These are phyloP conservation scores for Myxozyma neotropica DNA, from an alignment of 805 yeast species.

Conservation along the genomic window DNA sequence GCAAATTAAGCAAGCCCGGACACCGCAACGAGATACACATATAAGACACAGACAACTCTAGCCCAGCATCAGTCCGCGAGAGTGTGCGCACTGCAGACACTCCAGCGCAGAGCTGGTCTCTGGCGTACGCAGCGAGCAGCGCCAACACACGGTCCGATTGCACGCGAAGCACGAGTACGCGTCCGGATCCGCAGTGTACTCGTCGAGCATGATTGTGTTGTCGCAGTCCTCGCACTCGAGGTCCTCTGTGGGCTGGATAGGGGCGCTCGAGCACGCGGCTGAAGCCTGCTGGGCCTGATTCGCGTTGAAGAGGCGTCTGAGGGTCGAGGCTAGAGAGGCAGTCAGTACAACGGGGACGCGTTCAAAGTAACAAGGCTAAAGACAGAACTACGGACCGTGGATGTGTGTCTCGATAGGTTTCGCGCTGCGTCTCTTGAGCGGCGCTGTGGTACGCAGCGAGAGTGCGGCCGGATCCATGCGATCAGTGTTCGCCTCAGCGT, in stretches of 20 bases:
- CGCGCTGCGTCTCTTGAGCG: conserved; percentile 22
- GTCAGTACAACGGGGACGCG: not conserved
- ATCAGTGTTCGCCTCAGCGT: not conserved
- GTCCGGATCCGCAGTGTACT: conserved; percentile 28
- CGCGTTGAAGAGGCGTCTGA: conserved; percentile 7
- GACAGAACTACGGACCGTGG: conserved; percentile 10
- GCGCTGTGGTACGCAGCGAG: conserved; percentile 1
- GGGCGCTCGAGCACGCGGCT: not conserved
- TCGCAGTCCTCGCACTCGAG: conserved; percentile 34
- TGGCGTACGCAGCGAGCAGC: conserved; percentile 29
- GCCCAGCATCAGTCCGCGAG: conserved; percentile 13
- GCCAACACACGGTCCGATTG: conserved; percentile 32
- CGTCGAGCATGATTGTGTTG: conserved; percentile 27
- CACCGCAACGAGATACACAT: not conserved
- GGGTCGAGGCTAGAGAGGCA: conserved; percentile 12
- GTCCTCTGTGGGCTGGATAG: conserved; percentile 5
- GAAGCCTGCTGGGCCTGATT: conserved; percentile 9
- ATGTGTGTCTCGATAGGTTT: conserved; percentile 29
- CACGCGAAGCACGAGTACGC: conserved; percentile 29
- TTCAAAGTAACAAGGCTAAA: not conserved
- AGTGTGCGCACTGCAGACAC: conserved; percentile 30
- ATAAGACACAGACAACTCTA: not conserved
- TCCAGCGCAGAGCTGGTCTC: conserved; percentile 24
- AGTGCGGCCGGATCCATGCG: not conserved
- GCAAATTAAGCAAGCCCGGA: too few relatives aligned